Conservation (phyloP, 768 basidiomycete genomes). For the Lentinula detonsa region DNA sequence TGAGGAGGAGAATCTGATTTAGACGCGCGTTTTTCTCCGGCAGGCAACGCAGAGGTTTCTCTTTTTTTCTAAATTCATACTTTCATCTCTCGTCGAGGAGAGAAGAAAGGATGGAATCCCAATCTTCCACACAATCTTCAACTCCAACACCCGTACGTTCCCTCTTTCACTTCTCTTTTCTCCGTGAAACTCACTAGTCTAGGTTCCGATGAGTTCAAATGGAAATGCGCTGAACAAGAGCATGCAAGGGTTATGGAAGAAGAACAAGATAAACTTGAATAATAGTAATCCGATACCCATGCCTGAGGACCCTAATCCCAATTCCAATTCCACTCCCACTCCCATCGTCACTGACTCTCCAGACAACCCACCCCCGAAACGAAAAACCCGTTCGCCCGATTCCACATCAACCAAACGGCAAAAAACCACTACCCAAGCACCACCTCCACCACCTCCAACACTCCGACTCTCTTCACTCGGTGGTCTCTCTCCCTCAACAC, state of each 20-base stretch:
- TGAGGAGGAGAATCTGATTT: too few relatives aligned
- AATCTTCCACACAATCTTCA: too few relatives aligned
- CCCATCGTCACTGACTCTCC: too few relatives aligned
- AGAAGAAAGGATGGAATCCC: too few relatives aligned
- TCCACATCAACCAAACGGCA: conserved; percentile 38
- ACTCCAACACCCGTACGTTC: too few relatives aligned
- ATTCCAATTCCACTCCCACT: too few relatives aligned
- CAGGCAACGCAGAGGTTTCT: too few relatives aligned
- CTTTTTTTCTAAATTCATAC: too few relatives aligned
- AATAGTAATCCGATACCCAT: neutral
- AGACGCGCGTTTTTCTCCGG: too few relatives aligned
- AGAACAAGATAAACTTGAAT: conserved; percentile 66
- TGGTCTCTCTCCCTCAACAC: conserved; percentile 79
- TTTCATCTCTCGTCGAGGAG: too few relatives aligned
- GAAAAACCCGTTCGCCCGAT: conserved; percentile 52
- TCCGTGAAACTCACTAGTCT: neutral
- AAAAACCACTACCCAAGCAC: conserved; percentile 26
- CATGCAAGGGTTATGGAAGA: conserved; percentile 75
- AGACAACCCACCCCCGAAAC: conserved; percentile 28
- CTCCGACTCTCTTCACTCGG: conserved; percentile 82
- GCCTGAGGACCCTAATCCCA: too few relatives aligned
- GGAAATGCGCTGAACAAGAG: conserved; percentile 53
- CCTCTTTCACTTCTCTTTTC: too few relatives aligned
- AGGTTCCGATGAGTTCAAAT: neutral
- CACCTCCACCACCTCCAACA: conserved; percentile 58